A percentile compares a stretch with the other conserved stretches of the same genome.
These are phyloP conservation scores for Plasmodium gonderi DNA, from an alignment of 169 alveolate genomes.

Conservation along the genomic window DNA sequence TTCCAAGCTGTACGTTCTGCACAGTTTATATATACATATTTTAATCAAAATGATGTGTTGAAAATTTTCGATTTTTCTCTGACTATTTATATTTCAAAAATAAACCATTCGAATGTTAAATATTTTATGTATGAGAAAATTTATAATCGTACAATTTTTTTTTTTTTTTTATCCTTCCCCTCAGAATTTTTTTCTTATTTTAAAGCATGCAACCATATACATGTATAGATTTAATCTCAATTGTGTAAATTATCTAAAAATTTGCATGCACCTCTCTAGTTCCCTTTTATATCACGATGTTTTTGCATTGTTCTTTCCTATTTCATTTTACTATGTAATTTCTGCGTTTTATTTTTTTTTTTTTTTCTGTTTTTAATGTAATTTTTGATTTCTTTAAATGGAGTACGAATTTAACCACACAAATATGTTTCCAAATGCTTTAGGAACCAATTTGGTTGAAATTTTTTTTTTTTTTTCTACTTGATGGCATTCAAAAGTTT, in stretches of 20 bases:
- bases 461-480: neutral
- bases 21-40: neutral
- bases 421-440: neutral
- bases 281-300: neutral
- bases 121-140: neutral
- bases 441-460: neutral
- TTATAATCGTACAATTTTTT: neutral
- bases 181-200: neutral
- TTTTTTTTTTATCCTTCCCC: too few species aligned
- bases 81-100: neutral
- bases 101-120: neutral
- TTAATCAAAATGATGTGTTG: neutral
- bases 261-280: neutral
- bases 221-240: conserved; percentile 14
- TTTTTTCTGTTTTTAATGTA: neutral
- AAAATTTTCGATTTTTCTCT: neutral
- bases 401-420: neutral
- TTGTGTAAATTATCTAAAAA: conserved; percentile 5
- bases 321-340: neutral
- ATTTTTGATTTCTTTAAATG: neutral
- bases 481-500: neutral
- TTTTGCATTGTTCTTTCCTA: neutral
- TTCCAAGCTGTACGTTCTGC: neutral
- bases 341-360: neutral
- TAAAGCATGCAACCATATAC: conserved; percentile 7